Conservation (phyloP, 2,329 filamentous ascomycete genomes). For the Penicillium psychrosexuale region DNA sequence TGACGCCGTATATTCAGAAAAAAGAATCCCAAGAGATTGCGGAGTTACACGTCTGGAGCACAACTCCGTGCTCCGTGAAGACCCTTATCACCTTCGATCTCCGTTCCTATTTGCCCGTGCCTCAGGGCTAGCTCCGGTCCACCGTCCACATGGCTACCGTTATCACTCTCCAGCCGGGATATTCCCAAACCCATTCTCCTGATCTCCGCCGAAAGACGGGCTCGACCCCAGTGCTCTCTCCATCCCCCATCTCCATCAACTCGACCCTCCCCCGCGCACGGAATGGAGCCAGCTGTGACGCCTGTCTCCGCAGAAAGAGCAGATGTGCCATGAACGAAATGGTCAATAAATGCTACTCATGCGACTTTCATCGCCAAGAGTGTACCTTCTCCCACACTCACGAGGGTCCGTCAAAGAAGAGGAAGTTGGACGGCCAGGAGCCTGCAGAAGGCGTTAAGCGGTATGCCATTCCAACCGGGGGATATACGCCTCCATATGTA, state of each 20-base stretch:
- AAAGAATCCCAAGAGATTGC: neutral
- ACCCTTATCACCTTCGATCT: neutral
- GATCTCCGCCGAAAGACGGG: slow-evolving; percentile 26
- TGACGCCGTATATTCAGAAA: slow-evolving; percentile 1
- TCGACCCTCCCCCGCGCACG: slow-evolving; percentile 31
- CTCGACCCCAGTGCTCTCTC: slow-evolving; percentile 25
- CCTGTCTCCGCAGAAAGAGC: slow-evolving; percentile 43
- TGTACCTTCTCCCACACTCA: slow-evolving; percentile 40
- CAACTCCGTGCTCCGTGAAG: neutral
- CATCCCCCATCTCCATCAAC: slow-evolving; percentile 22
- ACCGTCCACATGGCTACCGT: slow-evolving; percentile 35
- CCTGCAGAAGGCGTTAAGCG: slow-evolving; percentile 34
- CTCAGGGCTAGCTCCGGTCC: neutral
- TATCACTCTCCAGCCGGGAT: slow-evolving; percentile 39
- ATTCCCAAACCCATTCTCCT: slow-evolving; percentile 22
- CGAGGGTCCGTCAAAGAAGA: slow-evolving; percentile 35
- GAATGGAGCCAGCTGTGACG: slow-evolving; percentile 43
- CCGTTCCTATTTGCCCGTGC: neutral
- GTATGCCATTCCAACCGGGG: slow-evolving; percentile 22
- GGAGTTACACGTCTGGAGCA: neutral
- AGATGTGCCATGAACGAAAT: slow-evolving; percentile 45
- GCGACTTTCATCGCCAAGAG: slow-evolving; percentile 45
- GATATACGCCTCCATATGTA: neutral
- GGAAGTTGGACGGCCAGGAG: slow-evolving; percentile 38
- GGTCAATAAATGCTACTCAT: slow-evolving; percentile 45